Percentiles rank a stretch among this genome's conserved stretches.
Evolutionary conservation across 768 basidiomycete genomes (phyloP).

Genomic region (Chalciporus sphaerocephalus): DNA sequence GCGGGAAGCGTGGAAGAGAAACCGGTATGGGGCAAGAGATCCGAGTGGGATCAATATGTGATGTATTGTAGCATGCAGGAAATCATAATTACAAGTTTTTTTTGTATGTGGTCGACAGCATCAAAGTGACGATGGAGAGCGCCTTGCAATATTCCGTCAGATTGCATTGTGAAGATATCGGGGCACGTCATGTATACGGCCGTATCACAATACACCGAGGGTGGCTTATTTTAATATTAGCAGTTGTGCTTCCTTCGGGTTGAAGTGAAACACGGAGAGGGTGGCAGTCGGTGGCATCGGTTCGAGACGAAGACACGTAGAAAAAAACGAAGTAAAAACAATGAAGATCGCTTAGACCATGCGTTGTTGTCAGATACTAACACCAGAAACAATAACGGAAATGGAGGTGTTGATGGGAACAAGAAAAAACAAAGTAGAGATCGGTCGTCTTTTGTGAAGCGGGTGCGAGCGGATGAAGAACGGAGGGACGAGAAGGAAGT

Average conservation of each 20-base stretch:
- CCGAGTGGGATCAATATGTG: conserved; percentile 7
- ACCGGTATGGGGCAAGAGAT: not conserved
- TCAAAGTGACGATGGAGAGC: not conserved
- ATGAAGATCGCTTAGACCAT: not conserved
- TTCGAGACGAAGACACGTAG: too few species aligned
- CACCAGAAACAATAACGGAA: not conserved
- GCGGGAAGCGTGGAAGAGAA: conserved; percentile 10
- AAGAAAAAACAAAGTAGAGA: not conserved
- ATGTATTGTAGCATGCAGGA: not conserved
- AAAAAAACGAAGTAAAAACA: not conserved
- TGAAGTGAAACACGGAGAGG: not conserved
- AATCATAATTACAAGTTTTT: too few species aligned
- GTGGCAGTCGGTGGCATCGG: too few species aligned
- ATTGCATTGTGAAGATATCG: not conserved
- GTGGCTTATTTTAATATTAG: too few species aligned
- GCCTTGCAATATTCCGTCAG: not conserved
- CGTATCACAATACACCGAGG: not conserved
- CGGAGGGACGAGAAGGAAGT: not conserved
- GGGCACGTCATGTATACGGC: not conserved
- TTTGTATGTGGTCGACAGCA: not conserved
- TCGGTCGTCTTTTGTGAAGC: not conserved
- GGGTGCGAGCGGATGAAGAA: not conserved
- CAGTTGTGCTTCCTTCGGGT: not conserved
- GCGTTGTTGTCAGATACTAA: not conserved
- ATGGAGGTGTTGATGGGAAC: not conserved